phyloP scores from a whole-genome alignment of 2,329 filamentous ascomycete species.

The Sordariomycetes sp. region DNA sequence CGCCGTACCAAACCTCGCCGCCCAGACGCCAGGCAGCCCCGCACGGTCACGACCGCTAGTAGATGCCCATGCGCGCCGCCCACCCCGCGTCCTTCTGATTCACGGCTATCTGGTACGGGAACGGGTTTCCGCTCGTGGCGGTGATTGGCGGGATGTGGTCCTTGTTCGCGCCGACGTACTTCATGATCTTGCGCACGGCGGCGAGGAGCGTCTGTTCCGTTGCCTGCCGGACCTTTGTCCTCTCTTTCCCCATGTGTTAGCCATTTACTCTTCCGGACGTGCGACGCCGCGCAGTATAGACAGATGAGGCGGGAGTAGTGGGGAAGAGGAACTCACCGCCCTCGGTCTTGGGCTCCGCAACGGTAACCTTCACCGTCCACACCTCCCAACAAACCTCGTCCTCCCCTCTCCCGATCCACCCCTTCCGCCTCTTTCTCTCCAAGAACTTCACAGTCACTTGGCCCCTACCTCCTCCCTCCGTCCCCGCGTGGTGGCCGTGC shows the following conservation, averaged over 20 bases:
- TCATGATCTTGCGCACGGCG: conserved; percentile 80
- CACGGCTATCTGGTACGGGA: conserved; percentile 84
- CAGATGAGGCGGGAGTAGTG: not conserved
- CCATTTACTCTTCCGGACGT: not conserved
- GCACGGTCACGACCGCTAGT: conserved; percentile 24
- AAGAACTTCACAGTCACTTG: conserved; percentile 86
- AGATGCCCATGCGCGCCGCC: conserved; percentile 68
- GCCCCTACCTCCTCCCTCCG: conserved; percentile 43
- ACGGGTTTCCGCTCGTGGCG: conserved; percentile 85
- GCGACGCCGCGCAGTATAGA: not conserved
- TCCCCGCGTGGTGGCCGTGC: conserved; percentile 4
- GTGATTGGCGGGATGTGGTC: conserved; percentile 96
- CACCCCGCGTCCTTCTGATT: conserved; percentile 72
- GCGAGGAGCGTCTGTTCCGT: conserved; percentile 85
- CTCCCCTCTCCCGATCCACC: conserved; percentile 66
- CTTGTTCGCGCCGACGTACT: conserved; percentile 76
- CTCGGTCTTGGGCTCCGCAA: conserved; percentile 80
- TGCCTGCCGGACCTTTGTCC: conserved; percentile 74
- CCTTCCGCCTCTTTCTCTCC: conserved; percentile 77
- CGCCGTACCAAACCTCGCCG: no score
- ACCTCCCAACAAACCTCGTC: conserved; percentile 96
- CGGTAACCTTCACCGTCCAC: conserved; percentile 89
- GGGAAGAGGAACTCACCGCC: conserved; percentile 45
- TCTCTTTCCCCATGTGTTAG: conserved; percentile 32
- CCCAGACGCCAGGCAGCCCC: not conserved